These are phyloP conservation scores for Solanum chmielewskii DNA, from an alignment of 257 asterid species.

Conservation along the genomic window DNA sequence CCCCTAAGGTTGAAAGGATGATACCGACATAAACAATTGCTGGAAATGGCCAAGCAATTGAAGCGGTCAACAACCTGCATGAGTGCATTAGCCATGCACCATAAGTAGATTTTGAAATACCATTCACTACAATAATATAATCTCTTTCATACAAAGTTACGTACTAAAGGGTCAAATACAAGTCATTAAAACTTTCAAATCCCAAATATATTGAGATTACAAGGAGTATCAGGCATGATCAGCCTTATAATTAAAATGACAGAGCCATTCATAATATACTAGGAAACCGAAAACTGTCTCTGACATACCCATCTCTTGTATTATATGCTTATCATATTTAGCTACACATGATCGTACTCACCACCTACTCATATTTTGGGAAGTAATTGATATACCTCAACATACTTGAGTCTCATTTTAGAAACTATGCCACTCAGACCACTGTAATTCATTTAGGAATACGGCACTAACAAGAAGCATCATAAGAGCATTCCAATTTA, in stretches of 20 bases:
- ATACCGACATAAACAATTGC: constrained; percentile 80
- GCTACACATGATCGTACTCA: not conserved
- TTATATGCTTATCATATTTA: not conserved
- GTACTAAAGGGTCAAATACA: not conserved
- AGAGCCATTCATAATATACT: not conserved
- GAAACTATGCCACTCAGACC: not conserved
- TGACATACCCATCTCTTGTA: not conserved
- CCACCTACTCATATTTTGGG: not conserved
- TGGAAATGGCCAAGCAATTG: constrained; percentile 98
- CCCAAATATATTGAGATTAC: not conserved
- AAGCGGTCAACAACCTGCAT: constrained; percentile 95
- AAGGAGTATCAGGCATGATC: not conserved
- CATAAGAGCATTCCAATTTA: not conserved
- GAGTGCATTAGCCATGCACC: constrained; percentile 20
- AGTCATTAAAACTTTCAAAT: not conserved
- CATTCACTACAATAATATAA: not conserved
- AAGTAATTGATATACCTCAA: not conserved
- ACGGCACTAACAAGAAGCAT: not conserved
- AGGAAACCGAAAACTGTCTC: not conserved
- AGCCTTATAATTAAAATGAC: not conserved
- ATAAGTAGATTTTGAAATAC: constrained; percentile 1
- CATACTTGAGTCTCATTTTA: not conserved
- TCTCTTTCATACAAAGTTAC: not conserved
- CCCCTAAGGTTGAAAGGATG: constrained; percentile 95
- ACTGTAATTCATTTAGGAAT: not conserved